Conservation (phyloP, 805 yeast genomes). For the Candida gorgasii region DNA sequence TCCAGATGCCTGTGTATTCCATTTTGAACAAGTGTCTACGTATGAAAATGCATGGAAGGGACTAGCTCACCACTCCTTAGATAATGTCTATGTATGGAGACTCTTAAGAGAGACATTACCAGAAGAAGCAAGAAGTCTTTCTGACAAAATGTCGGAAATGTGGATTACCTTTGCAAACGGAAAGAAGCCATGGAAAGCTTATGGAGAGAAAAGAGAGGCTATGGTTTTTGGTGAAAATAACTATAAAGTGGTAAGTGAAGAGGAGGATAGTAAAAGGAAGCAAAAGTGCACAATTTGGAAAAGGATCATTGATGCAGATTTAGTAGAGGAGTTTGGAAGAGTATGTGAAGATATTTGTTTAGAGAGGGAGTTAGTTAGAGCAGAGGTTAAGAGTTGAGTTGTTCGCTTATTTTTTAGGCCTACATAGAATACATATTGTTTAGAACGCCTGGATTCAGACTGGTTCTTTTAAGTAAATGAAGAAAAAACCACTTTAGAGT, state of each 20-base stretch:
- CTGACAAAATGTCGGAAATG: constrained; percentile 10
- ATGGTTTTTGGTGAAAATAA: constrained; percentile 11
- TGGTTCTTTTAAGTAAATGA: no score
- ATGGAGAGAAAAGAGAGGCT: constrained; percentile 4
- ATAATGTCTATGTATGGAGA: constrained; percentile 17
- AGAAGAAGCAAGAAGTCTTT: constrained; percentile 6
- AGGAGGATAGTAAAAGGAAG: constrained; percentile 11
- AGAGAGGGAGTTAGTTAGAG: no score
- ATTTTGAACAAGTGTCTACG: constrained; percentile 15
- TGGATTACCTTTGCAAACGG: constrained; percentile 10
- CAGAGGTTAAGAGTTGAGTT: no score
- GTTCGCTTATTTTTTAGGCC: no score
- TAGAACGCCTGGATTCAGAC: no score
- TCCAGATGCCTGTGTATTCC: constrained; percentile 7
- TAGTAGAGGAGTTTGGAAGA: constrained; percentile 13
- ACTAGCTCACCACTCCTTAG: constrained; percentile 17
- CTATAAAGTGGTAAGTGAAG: constrained; percentile 8
- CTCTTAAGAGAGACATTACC: constrained; percentile 9
- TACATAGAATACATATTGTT: no score
- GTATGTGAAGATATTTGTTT: constrained; percentile 9
- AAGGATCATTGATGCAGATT: constrained; percentile 12
- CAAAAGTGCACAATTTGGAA: background rate
- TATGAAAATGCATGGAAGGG: constrained; percentile 10
- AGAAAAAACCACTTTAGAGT: no score
- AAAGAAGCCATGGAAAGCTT: constrained; percentile 4